Evolutionary conservation across 192 early-diverging fungal genomes (phyloP), one percentile per base, ranked within the genome.

Genomic region (Allomyces macrogynus): DNA sequence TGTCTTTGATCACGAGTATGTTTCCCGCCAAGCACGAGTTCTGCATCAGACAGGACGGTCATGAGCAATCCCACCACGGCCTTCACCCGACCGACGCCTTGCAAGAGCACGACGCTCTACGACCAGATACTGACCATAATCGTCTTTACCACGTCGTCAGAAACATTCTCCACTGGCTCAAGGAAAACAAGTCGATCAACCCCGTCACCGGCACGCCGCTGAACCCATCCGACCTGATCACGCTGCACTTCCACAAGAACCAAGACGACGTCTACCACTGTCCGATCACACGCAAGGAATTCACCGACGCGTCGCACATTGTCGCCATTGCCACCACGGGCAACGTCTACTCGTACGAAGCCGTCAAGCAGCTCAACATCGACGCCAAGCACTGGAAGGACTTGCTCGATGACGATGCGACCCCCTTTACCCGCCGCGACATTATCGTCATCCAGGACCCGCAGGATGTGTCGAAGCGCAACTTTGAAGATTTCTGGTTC

Each of bases 241-340:
- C 78, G 24, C 74, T 98, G 10, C 77, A 90, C 63, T 94, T 92
- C 70, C 80, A 80, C 75, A 90, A 87, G 68, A 91, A 92, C 66
- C 74, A 83, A 7, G 79, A 86, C 62, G 93, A 81, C 40, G 80
- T 87, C 27, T 93, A 84, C 63, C 78, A 88, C 62, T 93, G 92
- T 70, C 95, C 95, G 5, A 84, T 95, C 61, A 91, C 95, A 8
- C 89, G 89, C 64, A 88, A 89, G 68, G 86, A 84, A 12, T 91
- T 98, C 66, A 85, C 78, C 24, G 87, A 87, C 42, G 80, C 84
- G 66, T 84, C 85, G 1, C 87, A 90, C 40, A 95, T 98, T 69
- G 90, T 89, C 0, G 88, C 89, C 32, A 84, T 93, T 66, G 82
- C 78, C 42, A 76, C 87, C 10, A 86, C 86, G 24, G 93, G 92